These are phyloP conservation scores for Liriodendron chinense DNA, from an alignment of 164 flowering plant genomes.

Conservation along the genomic window DNA sequence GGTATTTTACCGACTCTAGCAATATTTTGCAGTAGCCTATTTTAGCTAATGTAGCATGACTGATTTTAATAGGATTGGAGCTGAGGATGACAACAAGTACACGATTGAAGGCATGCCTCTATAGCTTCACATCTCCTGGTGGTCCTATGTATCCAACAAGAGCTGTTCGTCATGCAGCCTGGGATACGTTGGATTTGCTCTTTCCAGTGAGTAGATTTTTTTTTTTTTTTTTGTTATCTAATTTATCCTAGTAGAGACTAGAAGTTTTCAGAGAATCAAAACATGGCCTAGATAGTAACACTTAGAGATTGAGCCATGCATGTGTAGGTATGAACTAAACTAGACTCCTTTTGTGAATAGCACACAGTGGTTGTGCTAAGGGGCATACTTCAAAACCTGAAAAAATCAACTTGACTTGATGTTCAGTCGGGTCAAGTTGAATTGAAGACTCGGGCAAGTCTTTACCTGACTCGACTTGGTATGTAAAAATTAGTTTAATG, in stretches of 20 bases:
- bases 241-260: neutral
- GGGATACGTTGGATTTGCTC: constrained; percentile 84
- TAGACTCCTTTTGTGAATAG: no score
- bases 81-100: constrained; percentile 94
- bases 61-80: constrained; percentile 63
- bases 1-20: neutral
- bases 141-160: constrained; percentile 99
- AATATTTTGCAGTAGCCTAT: neutral
- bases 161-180: constrained; percentile 98
- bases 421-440: no score
- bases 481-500: no score
- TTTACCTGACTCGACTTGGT: no score
- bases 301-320: no score
- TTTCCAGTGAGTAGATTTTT: constrained; percentile 69
- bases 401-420: no score
- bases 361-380: no score
- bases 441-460: no score
- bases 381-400: no score
- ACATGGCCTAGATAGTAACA: no score
- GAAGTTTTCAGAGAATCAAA: no score
- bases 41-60: neutral
- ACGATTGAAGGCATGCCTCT: constrained; percentile 88
- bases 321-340: no score
- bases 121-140: constrained; percentile 98
- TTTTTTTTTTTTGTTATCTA: neutral